Evolutionary conservation across 345 rosid species (phyloP), one percentile per base, ranked within the genome.

Genomic region (Gossypioides kirkii): DNA sequence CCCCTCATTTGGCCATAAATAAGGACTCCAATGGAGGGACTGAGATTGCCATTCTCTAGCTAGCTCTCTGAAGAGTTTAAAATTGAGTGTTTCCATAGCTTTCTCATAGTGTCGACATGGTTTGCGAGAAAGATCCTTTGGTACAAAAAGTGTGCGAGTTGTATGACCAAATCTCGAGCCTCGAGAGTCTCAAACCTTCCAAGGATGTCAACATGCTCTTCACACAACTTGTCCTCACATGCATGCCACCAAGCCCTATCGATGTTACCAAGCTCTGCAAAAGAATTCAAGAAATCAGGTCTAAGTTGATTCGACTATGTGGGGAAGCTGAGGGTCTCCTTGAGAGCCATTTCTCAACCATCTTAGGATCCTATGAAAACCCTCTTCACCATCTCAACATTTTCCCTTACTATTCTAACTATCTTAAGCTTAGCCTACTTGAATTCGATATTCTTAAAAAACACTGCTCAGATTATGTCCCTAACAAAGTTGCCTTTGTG

Each of bases 171-270:
- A 91, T 94, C 86, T 86, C 93, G 8, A 67, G 80, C 80, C 97
- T 94, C 11, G 85, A 86, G 23, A 82, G 66, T 12, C 88, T 94
- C 73, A 88, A 87, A 69, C 98, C 98, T 25, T 83, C 87, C 79
- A 84, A 85, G 76, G 86, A 91, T 83, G 97, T 94, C 88, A 84
- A 94, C 93, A 83, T 62, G 74, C 92, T 94, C 76, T 87, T 94
- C 88, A 83, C 86, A 49, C 80, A 94, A 54, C 93, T 94, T 56
- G 97, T 94, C 65, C 77, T 58, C 84, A 78, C 94, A 71, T 91
- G 97, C 91, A 86, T 88, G 72, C 97, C 98, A 32, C 91, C 97
- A 18, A 81, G 56, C 80, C 88, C 94, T 14, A 80, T 94, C 10
- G 94, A 91, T 73, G 91, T 91, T 50, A 82, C 86, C 78, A 88